Evolutionary conservation across 2,329 filamentous ascomycete species (phyloP).

Genomic region (Clarireedia homoeocarpa): DNA sequence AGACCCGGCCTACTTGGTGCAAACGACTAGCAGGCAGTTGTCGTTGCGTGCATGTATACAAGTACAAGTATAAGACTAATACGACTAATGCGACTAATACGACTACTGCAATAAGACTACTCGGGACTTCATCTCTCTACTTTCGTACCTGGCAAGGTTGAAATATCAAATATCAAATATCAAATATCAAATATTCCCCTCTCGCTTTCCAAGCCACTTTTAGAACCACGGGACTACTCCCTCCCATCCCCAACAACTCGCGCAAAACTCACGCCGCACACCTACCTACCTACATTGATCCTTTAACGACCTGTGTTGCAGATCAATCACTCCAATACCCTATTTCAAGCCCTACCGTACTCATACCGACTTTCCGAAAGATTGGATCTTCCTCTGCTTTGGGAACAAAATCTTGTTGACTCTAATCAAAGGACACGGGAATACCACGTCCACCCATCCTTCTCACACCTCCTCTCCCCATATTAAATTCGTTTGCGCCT

Average conservation of each 20-base stretch:
- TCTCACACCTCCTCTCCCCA: not conserved
- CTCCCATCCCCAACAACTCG: not conserved
- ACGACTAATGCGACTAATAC: too few species aligned
- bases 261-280: not conserved
- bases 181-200: too few species aligned
- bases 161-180: too few species aligned
- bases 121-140: too few species aligned
- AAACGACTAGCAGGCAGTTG: too few species aligned
- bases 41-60: too few species aligned
- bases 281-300: not conserved
- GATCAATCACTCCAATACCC: not conserved
- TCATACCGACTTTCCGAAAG: conserved; percentile 5
- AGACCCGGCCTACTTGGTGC: too few species aligned
- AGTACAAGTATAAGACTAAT: too few species aligned
- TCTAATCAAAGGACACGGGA: conserved; percentile 9
- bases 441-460: not conserved
- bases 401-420: not conserved
- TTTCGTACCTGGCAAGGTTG: too few species aligned
- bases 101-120: too few species aligned
- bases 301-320: not conserved
- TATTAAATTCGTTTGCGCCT: conserved; percentile 7
- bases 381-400: not conserved
- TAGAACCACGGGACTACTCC: not conserved
- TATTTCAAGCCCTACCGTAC: not conserved
- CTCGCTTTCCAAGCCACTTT: too few species aligned